phyloP scores from a whole-genome alignment of 257 asterid species.

The Solanum clarkiae region DNA sequence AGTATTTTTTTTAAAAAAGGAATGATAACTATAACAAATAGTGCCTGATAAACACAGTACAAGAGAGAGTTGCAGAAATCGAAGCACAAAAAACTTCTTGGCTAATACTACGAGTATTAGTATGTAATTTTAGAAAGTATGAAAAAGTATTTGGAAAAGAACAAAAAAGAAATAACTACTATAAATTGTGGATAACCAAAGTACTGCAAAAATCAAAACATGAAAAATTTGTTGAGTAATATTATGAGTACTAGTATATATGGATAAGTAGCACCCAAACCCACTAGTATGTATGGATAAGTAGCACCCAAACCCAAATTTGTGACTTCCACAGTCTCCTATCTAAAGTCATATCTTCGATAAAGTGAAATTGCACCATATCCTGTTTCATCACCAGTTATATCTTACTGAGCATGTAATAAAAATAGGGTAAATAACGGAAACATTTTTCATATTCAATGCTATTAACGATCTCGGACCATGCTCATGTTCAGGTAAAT shows the following conservation, averaged over 20 bases:
- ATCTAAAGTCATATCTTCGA: not conserved
- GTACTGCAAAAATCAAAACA: too few species aligned
- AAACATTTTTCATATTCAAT: not conserved
- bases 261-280: not conserved
- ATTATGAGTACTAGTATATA: not conserved
- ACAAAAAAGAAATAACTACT: too few species aligned
- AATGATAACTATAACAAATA: not conserved
- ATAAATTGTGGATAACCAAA: too few species aligned
- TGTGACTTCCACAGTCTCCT: not conserved
- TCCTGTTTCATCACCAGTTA: not conserved
- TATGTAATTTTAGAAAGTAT: too few species aligned
- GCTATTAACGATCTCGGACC: not conserved
- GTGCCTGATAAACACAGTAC: not conserved
- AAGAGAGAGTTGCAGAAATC: not conserved
- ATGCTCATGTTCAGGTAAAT: not conserved
- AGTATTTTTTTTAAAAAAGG: too few species aligned
- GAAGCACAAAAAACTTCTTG: not conserved
- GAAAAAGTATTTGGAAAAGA: too few species aligned
- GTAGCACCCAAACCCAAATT: not conserved
- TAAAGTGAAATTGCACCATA: accelerated
- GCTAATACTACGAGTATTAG: not conserved
- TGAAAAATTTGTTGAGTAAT: too few species aligned
- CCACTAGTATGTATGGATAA: not conserved
- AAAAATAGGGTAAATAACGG: too few species aligned
- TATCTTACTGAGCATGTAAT: too few species aligned